A percentile compares a stretch with the other conserved stretches of the same genome.
Evolutionary conservation across 2,329 filamentous ascomycete species (phyloP).

Genomic region (Elsinoe australis): DNA sequence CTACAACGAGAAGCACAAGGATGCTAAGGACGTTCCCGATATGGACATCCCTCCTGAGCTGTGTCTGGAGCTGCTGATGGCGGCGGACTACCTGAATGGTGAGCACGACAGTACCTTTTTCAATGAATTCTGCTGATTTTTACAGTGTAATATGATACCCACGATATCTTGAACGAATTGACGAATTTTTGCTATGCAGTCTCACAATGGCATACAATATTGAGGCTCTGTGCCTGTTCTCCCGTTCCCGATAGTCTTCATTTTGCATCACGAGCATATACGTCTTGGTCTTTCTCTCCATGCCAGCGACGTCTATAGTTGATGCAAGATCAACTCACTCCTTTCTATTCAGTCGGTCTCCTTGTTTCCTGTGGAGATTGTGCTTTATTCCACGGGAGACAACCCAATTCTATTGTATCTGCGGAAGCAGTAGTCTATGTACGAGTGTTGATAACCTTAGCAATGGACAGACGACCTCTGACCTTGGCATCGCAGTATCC

Average conservation of each 20-base stretch:
- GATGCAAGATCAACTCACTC: conserved; percentile 20
- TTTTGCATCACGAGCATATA: conserved; percentile 24
- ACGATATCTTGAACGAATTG: not conserved
- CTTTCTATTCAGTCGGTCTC: conserved; percentile 12
- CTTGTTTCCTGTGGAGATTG: no score
- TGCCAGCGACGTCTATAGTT: conserved; percentile 23
- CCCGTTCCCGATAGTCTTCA: no score
- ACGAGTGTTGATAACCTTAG: no score
- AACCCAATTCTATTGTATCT: no score
- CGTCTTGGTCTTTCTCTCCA: conserved; percentile 21
- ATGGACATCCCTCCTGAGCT: conserved; percentile 74
- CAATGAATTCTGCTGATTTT: not conserved
- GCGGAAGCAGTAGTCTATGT: no score
- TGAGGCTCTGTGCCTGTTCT: no score
- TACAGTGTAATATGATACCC: conserved; percentile 20
- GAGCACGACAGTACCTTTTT: conserved; percentile 8
- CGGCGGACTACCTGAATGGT: conserved; percentile 67
- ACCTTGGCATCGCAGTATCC: no score
- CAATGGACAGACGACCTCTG: no score
- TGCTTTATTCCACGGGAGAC: no score
- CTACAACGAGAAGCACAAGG: conserved; percentile 67
- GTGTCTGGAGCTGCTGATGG: conserved; percentile 68
- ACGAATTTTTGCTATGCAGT: not conserved
- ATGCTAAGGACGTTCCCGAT: conserved; percentile 65
- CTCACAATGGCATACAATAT: no score